These are phyloP conservation scores for Cryptosporidium meleagridis DNA, from an alignment of 169 alveolate species.

Conservation along the genomic window DNA sequence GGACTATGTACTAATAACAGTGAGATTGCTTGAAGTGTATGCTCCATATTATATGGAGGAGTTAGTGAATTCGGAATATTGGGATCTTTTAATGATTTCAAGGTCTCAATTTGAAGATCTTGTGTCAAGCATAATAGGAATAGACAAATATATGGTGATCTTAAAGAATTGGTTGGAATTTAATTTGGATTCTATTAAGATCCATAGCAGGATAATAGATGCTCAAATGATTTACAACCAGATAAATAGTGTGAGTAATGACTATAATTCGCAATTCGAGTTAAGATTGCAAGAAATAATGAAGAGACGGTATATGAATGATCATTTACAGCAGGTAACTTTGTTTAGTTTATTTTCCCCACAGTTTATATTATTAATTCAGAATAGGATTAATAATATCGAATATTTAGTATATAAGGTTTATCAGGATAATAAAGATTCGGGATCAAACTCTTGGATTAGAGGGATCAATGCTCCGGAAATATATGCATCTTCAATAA, in stretches of 20 bases:
- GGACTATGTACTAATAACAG: slow-evolving; percentile 35
- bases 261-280: neutral
- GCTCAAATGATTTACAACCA: slow-evolving; percentile 41
- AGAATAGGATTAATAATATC: slow-evolving; percentile 39
- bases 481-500: slow-evolving; percentile 43
- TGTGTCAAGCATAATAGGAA: slow-evolving; percentile 5
- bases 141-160: slow-evolving; percentile 58
- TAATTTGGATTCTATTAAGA: slow-evolving; percentile 26
- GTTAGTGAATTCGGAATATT: slow-evolving; percentile 45
- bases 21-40: slow-evolving; percentile 31
- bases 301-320: slow-evolving; percentile 49
- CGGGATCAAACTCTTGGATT: neutral
- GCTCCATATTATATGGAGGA: slow-evolving; percentile 44
- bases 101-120: slow-evolving; percentile 39
- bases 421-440: slow-evolving; percentile 11
- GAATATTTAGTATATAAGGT: slow-evolving; percentile 36
- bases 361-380: slow-evolving; percentile 38
- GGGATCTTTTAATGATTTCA: slow-evolving; percentile 69
- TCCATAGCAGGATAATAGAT: slow-evolving; percentile 26
- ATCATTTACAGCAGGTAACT: slow-evolving; percentile 5
- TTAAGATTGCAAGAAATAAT: slow-evolving; percentile 27
- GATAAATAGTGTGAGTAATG: neutral
- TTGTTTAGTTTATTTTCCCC: slow-evolving; percentile 23
- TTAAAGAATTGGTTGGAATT: slow-evolving; percentile 58
- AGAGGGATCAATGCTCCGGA: slow-evolving; percentile 53